Evolutionary conservation across 768 basidiomycete species (phyloP).

Genomic region (Amanita exitialis): DNA sequence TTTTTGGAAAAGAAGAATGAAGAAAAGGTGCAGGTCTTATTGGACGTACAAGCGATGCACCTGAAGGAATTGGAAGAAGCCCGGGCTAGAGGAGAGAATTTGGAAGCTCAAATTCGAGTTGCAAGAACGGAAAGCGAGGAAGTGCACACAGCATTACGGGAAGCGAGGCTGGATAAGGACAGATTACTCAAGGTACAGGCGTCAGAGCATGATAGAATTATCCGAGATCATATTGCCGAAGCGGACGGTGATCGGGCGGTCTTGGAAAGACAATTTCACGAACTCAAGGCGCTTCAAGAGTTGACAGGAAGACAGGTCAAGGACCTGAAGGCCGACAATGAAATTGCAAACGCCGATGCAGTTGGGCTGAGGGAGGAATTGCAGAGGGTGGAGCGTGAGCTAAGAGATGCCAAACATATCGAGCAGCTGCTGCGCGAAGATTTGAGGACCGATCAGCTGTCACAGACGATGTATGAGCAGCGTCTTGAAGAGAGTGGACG

Average conservation of each 20-base stretch:
- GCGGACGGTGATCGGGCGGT: conserved; percentile 92
- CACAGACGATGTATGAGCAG: conserved; percentile 59
- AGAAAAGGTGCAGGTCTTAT: conserved; percentile 48
- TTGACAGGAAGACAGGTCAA: conserved; percentile 52
- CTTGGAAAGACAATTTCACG: conserved; percentile 78
- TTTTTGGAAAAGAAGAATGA: conserved; percentile 54
- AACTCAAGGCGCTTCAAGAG: conserved; percentile 55
- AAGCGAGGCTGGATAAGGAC: conserved; percentile 73
- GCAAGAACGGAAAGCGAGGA: conserved; percentile 66
- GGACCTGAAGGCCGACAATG: conserved; percentile 48
- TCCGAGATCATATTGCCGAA: conserved; percentile 86
- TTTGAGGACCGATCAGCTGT: conserved; percentile 55
- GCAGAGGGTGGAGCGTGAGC: conserved; percentile 58
- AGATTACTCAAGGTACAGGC: conserved; percentile 63
- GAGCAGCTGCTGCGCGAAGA: conserved; percentile 70
- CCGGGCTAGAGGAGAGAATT: conserved; percentile 59
- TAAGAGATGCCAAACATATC: conserved; percentile 54
- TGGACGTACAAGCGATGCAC: conserved; percentile 70
- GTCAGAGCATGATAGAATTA: conserved; percentile 48
- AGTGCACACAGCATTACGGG: conserved; percentile 54
- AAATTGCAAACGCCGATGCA: conserved; percentile 60
- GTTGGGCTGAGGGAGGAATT: conserved; percentile 65
- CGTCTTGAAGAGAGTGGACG: conserved; percentile 55
- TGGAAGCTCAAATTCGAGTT: conserved; percentile 65
- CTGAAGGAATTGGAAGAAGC: conserved; percentile 68